Percentiles rank a stretch among this genome's conserved stretches.
These are phyloP conservation scores for Angomonas ambiguus DNA, from an alignment of 208 protist species.

Conservation along the genomic window DNA sequence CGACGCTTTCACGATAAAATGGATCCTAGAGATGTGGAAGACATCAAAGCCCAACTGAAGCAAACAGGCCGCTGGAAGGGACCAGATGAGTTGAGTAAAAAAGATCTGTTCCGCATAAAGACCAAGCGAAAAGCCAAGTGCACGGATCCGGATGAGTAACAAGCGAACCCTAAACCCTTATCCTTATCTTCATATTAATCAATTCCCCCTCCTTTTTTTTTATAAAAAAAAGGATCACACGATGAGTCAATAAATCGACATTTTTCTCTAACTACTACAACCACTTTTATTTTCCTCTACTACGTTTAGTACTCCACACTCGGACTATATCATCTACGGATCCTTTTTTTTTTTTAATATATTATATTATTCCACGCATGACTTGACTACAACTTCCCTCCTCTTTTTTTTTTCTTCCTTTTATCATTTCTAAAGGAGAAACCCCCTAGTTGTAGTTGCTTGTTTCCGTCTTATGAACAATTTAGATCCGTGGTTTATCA, in stretches of 20 bases:
- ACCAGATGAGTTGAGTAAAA: conserved; percentile 53
- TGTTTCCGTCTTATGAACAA: neutral
- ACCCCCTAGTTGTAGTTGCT: no score
- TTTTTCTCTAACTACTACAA: neutral
- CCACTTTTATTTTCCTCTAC: neutral
- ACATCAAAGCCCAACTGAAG: conserved; percentile 63
- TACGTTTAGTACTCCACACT: no score
- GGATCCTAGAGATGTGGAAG: conserved; percentile 52
- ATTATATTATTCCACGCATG: no score
- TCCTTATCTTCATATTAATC: neutral
- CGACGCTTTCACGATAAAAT: conserved; percentile 81
- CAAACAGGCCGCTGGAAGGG: conserved; percentile 74
- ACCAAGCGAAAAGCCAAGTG: conserved; percentile 70
- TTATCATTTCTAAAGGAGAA: no score
- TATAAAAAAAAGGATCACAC: neutral
- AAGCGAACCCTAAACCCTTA: neutral
- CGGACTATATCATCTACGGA: no score
- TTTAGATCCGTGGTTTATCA: conserved; percentile 19
- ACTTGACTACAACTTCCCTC: neutral
- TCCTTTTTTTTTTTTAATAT: no score
- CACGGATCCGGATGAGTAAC: conserved; percentile 51
- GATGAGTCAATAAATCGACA: neutral
- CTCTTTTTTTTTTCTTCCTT: conserved; percentile 5
- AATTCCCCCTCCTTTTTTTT: neutral
- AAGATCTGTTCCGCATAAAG: conserved; percentile 68